Base-by-base conservation (phyloP, 768 basidiomycete genomes). In the Auriculariales sp. region DNA sequence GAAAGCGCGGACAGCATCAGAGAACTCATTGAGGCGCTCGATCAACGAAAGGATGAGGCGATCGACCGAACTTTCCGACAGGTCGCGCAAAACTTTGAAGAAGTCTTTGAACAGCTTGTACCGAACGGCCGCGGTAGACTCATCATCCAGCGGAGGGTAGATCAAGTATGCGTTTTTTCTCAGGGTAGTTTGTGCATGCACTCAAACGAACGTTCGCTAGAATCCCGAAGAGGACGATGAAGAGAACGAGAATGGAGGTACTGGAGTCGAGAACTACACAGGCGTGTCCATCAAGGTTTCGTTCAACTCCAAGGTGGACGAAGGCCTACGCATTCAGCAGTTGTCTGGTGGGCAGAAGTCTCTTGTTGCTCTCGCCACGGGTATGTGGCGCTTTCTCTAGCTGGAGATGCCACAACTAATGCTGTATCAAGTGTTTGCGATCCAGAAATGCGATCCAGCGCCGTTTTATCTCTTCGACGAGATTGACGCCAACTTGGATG, bases 381-480 rank as follows among this genome's bases (percentile, higher is more conserved):
- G 90, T 88, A 52, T 27, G 67, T 54, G 10, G 12, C 4, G 12
- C 17, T n/a, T n/a, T 2, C 9, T 33, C 12, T 47, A 46, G 3
- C 22, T 47, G 2, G 7, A 25, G 47, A 27, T 24, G 2, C 27
- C 24, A 32, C 22, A 14, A 29, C 24, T 14, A 24, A n/a, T 24
- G n/a, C 53, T 58, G 12, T 57, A 44, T 28, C 1, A 59, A 88
- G 93, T 99, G 24, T 98, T 99, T 59, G 91, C 94, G 14, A 98
- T 98, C 56, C 95, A 99, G 66, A 97, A 95, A 66, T 98, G 94
- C 61, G 95, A 99, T 59, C 95, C 95, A 2, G 94, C 95, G 0
- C 95, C 95, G 2, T 99, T 99, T 70, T 98, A 98, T 64, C 73
- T 99, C n/a, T 98, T 99, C 58, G 95, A 99, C 61, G 95, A 98